These are phyloP conservation scores for Diaporthe sp. DNA, from an alignment of 2,329 filamentous ascomycete species.

Conservation along the genomic window DNA sequence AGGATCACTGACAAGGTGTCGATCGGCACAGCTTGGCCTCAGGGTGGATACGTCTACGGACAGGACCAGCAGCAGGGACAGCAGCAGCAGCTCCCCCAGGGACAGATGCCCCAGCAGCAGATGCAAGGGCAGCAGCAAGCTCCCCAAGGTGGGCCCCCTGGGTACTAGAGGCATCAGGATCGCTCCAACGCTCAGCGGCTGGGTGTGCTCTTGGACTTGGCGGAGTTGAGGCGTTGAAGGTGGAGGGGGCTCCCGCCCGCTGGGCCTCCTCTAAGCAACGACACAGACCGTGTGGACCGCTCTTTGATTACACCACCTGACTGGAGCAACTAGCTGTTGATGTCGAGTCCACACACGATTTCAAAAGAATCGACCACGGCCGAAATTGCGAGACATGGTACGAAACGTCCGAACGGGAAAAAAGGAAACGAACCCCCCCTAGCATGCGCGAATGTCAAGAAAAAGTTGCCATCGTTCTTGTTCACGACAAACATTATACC, in stretches of 20 bases:
- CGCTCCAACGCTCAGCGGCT: background rate
- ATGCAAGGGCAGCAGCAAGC: slow-evolving; percentile 28
- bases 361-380: slow-evolving; percentile 12
- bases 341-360: slow-evolving; percentile 8
- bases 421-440: background rate
- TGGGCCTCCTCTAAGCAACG: background rate
- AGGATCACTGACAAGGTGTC: background rate
- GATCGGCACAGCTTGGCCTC: slow-evolving; percentile 46
- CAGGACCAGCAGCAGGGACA: slow-evolving; percentile 46
- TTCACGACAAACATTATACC: slow-evolving; percentile 29
- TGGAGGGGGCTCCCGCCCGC: background rate
- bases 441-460: slow-evolving; percentile 22
- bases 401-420: slow-evolving; percentile 1
- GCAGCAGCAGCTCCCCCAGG: slow-evolving; percentile 42
- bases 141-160: slow-evolving; percentile 28
- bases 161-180: slow-evolving; percentile 26
- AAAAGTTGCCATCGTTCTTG: slow-evolving; percentile 26
- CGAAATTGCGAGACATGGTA: slow-evolving; percentile 16
- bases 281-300: slow-evolving; percentile 1
- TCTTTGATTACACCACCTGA: background rate
- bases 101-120: slow-evolving; percentile 42
- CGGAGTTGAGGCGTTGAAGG: slow-evolving; percentile 22
- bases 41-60: slow-evolving; percentile 39
- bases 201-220: slow-evolving; percentile 5
- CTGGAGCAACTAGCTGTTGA: slow-evolving; percentile 15